Evolutionary conservation across 352 stramenopile species (phyloP).

Genomic region (Globisporangium sylvaticum): DNA sequence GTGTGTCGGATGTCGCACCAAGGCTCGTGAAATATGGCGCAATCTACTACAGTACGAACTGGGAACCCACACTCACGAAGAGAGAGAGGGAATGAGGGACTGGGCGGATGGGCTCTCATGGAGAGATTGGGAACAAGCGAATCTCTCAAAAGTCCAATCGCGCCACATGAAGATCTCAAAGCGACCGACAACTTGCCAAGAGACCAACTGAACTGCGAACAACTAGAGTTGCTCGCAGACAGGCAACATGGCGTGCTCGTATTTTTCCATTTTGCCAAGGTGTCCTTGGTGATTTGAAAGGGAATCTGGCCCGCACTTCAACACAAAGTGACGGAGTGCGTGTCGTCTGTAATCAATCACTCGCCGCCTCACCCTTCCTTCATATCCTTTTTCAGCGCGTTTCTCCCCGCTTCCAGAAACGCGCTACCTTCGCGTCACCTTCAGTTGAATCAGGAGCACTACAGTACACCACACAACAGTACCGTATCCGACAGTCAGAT

Average conservation of each 20-base stretch:
- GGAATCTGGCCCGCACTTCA: neutral
- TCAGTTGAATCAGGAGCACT: neutral
- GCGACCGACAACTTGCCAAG: no score
- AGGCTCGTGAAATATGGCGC: constrained; percentile 5
- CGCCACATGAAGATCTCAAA: neutral
- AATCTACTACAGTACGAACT: constrained; percentile 9
- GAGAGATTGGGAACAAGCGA: neutral
- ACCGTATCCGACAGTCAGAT: neutral
- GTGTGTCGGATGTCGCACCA: constrained; percentile 16
- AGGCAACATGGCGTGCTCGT: neutral
- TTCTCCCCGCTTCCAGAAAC: no score
- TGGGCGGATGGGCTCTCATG: neutral
- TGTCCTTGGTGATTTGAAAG: neutral
- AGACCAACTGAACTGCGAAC: neutral
- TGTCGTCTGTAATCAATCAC: neutral
- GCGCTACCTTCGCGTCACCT: constrained; percentile 5
- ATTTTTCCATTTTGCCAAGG: neutral
- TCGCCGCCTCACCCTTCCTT: neutral
- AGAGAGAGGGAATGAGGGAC: neutral
- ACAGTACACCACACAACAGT: neutral
- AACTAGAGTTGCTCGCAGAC: no score
- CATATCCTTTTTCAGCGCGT: no score
- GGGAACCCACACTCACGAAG: constrained; percentile 13
- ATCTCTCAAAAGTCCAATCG: neutral
- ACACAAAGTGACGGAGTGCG: neutral